Conservation (phyloP, 2,329 filamentous ascomycete genomes). For the Penicillium sp. region DNA sequence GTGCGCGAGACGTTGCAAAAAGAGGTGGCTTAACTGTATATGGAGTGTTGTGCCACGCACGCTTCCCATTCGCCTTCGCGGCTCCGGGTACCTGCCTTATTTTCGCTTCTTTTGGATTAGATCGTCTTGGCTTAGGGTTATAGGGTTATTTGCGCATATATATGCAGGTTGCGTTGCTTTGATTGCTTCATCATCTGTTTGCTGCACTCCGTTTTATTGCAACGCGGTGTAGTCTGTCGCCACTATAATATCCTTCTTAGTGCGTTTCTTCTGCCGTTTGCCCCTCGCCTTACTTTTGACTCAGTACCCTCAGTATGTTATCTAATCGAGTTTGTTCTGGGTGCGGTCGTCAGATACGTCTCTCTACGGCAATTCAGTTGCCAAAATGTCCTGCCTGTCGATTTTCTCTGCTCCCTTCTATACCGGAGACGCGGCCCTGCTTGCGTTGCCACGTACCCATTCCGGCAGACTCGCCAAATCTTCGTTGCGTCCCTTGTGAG, state of each 20-base stretch:
- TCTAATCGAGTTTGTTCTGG: neutral
- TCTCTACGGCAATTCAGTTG: neutral
- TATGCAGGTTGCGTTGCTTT: neutral
- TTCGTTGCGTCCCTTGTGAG: neutral
- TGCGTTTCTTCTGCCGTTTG: too few relatives aligned
- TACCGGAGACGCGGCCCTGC: neutral
- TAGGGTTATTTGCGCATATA: neutral
- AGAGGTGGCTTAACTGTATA: neutral
- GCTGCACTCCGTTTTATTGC: neutral
- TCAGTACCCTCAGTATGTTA: too few relatives aligned
- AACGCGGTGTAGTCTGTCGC: too few relatives aligned
- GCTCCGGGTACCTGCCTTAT: neutral
- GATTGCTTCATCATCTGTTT: neutral
- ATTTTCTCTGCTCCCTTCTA: neutral
- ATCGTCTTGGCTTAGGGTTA: neutral
- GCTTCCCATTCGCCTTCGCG: neutral
- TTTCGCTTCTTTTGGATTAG: neutral
- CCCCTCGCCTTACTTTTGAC: too few relatives aligned
- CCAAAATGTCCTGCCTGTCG: constrained; percentile 1
- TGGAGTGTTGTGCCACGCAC: neutral
- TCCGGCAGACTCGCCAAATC: neutral
- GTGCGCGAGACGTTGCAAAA: neutral
- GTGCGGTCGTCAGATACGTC: neutral
- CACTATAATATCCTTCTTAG: too few relatives aligned
- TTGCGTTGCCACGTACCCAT: neutral